Evolutionary conservation across 2,329 filamentous ascomycete genomes (phyloP), one percentile per base, ranked within the genome.

Genomic region (Neopestalotiopsis clavispora): DNA sequence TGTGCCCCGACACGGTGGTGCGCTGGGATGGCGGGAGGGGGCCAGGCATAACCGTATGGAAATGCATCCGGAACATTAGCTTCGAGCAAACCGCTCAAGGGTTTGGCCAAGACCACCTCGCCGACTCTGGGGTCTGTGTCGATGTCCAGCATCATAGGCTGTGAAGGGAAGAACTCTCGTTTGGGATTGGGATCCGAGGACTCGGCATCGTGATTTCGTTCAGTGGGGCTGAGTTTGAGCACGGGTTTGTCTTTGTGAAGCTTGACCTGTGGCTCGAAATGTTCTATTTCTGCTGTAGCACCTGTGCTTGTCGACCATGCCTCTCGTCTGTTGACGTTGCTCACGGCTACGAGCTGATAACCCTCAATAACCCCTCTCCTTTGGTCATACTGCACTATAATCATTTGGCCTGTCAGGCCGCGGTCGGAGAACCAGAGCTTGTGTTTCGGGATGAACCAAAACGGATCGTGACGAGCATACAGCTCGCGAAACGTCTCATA

Each of bases 391-490:
- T 92, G 90, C n/a, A 87, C 86, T 52, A 97, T 76, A 32, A 97
- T 85, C 57, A 97, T 80, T 76, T 92, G 92, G 0, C 95, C 95
- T 1, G 87, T 91, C 62, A 94, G 85, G 38, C 90, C 87, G 2
- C 84, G 86, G 78, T 97, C 94, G 69, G 90, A 88, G 76, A 97
- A 95, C 95, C 95, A 98, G 71, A 98, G 84, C 79, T 93, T 95
- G 77, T 93, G 85, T 65, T 88, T 89, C 0, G 93, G 86, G 1
- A 98, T 84, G 75, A 97, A 97, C 95, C 95, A 98, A 74, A 91
- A 89, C 0, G 92, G 91, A 71, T 96, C 87, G 77, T 96, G 92
- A 23, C 90, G 86, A 57, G 86, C 82, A 78, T 92, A 97, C 2
- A 97, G 87, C 32, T 92, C 86, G 68, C 88, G 89, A 80, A 91